These are phyloP conservation scores for Oryza meyeriana DNA, from an alignment of 176 grass and related monocot genomes.

Conservation along the genomic window DNA sequence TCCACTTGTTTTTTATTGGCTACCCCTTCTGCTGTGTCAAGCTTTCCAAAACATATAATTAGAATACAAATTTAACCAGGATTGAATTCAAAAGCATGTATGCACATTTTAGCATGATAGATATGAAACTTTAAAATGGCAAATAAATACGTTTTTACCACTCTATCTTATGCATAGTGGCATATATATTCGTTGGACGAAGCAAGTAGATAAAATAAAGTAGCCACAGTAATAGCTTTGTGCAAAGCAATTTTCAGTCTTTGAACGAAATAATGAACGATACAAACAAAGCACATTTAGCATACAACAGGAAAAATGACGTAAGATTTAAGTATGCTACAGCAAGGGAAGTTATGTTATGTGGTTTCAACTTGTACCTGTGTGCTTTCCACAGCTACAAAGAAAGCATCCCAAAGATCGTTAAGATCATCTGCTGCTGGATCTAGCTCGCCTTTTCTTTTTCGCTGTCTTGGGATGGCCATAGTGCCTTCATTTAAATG, in stretches of 20 bases:
- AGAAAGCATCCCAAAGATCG: slow-evolving; percentile 82
- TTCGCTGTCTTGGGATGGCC: slow-evolving; percentile 14
- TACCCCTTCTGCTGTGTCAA: slow-evolving; percentile 42
- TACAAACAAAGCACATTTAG: too few relatives aligned
- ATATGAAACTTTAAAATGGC: too few relatives aligned
- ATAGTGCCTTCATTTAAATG: slow-evolving; percentile 10
- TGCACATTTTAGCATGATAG: not conserved
- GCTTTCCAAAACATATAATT: slow-evolving; percentile 36
- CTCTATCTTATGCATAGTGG: too few relatives aligned
- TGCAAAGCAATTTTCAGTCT: too few relatives aligned
- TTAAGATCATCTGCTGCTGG: slow-evolving; percentile 56
- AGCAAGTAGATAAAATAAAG: too few relatives aligned
- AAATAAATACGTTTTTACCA: too few relatives aligned
- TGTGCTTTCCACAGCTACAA: slow-evolving; percentile 72
- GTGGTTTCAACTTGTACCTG: slow-evolving; percentile 50
- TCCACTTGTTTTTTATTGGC: slow-evolving; percentile 42
- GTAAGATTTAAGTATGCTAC: too few relatives aligned
- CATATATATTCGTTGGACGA: too few relatives aligned
- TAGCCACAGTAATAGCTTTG: too few relatives aligned
- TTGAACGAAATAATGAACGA: too few relatives aligned
- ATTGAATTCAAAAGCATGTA: not conserved
- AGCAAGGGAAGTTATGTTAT: not conserved
- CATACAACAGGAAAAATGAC: too few relatives aligned
- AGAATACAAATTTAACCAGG: not conserved
- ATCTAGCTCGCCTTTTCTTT: slow-evolving; percentile 30